These are phyloP conservation scores for Eucalyptus globulus DNA, from an alignment of 345 rosid species.

Conservation along the genomic window DNA sequence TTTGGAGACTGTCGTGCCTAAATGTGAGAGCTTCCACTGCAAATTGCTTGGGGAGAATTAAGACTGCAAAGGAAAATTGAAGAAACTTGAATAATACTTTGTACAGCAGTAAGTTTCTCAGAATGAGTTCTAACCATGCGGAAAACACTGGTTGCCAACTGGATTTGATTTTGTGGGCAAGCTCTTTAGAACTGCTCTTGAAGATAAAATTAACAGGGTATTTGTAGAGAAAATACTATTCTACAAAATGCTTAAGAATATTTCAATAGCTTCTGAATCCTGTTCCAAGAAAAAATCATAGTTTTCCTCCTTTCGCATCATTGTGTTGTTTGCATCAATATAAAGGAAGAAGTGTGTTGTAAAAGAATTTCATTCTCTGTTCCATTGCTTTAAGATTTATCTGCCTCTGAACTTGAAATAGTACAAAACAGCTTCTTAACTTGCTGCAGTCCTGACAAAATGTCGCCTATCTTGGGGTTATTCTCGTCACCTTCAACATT, in stretches of 20 bases:
- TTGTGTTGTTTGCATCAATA: neutral
- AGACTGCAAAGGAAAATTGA: neutral
- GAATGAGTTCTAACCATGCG: neutral
- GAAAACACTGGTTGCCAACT: neutral
- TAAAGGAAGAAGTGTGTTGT: neutral
- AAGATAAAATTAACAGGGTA: neutral
- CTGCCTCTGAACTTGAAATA: neutral
- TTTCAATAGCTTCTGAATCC: neutral
- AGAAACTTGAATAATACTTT: neutral
- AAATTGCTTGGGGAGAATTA: neutral
- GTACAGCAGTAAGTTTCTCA: neutral
- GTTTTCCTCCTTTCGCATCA: neutral
- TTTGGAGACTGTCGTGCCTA: neutral
- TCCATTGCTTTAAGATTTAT: neutral
- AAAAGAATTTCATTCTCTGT: neutral
- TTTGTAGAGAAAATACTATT: neutral
- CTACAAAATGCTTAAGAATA: neutral
- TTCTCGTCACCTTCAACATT: neutral
- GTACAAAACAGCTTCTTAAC: neutral
- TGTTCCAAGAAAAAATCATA: neutral
- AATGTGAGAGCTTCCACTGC: neutral
- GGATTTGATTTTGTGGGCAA: neutral
- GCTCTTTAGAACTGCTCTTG: neutral
- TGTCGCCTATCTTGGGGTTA: conserved; percentile 1
- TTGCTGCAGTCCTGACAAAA: conserved; percentile 5